These are phyloP conservation scores for Calophaca sinica DNA, from an alignment of 306 rosid species.

Conservation along the genomic window DNA sequence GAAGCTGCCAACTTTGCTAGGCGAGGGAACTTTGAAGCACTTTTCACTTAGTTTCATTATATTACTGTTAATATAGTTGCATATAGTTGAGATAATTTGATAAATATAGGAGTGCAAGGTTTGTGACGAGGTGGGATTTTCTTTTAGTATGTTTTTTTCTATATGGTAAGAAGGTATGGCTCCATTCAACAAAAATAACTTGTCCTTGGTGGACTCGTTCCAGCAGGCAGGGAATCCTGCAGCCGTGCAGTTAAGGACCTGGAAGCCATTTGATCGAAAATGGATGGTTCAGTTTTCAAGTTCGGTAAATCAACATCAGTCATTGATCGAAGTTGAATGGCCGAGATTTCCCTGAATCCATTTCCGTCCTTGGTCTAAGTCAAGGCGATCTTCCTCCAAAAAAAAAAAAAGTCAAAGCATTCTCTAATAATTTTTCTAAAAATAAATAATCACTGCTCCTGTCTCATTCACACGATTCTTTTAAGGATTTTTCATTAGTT, in stretches of 20 bases:
- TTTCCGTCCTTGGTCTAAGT: neutral
- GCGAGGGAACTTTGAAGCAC: slow-evolving; percentile 3
- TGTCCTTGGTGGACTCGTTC: too few species aligned
- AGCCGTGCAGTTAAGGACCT: too few species aligned
- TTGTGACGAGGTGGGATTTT: neutral
- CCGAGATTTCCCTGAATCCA: too few species aligned
- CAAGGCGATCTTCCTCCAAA: too few species aligned
- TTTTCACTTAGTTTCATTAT: slow-evolving; percentile 36
- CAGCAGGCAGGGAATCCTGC: too few species aligned
- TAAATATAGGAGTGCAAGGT: neutral
- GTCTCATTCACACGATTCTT: slow-evolving; percentile 7
- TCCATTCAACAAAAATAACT: neutral
- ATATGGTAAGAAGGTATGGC: neutral
- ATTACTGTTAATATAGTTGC: slow-evolving; percentile 38
- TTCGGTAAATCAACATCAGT: too few species aligned
- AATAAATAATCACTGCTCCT: neutral
- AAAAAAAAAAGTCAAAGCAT: neutral
- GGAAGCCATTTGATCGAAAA: too few species aligned
- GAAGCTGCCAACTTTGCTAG: slow-evolving; percentile 27
- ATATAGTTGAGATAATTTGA: slow-evolving; percentile 24
- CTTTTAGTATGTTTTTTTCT: neutral
- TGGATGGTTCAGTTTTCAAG: too few species aligned
- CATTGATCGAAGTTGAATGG: too few species aligned
- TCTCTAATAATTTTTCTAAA: neutral
- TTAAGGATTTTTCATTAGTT: neutral